Evolutionary conservation across 108 stramenopile species (phyloP), one percentile per base, ranked within the genome.

Genomic region (Cyclotella baltica): DNA sequence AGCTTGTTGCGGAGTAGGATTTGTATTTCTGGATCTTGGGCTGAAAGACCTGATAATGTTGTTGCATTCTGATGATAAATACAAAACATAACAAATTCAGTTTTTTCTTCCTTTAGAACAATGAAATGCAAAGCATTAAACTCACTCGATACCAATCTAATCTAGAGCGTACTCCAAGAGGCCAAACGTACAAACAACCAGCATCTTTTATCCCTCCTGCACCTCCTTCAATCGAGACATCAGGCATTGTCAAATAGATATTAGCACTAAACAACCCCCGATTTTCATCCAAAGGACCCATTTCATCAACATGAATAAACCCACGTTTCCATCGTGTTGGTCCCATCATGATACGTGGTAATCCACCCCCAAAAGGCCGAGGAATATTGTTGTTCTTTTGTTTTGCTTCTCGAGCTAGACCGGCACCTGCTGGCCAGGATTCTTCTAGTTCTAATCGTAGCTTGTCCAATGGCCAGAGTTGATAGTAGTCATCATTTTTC

Each of bases 221-320:
- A 8, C 23, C 38, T 3, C 25, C 35, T 27, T 46, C 35, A 35
- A 18, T 53, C 22, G n/a, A 38, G 19, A 10, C 4, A 33, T 57
- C 47, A 20, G 96, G 96, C 35, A 94, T 69, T 67, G 88, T 85
- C 28, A 98, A 84, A 78, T 98, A 98, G 0, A 97, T 85, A 55
- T 98, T 98, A 16, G 96, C 98, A 75, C 92, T 93, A 75, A 97
- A 97, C 18, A 93, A 82, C 25, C 98, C 98, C 23, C 81, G 61
- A 11, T 38, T 52, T 4, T 68, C 28, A 30, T 78, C 55, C 37
- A 97, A 74, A 19, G 95, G 93, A 1, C 90, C 93, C 56, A 97
- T 63, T 68, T 97, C 95, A 74, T 98, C 97, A 27, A 96, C 96
- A 76, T 97, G 98, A 35, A 96, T 85, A 64, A 94, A 96, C 5